phyloP scores from a whole-genome alignment of 2,329 filamentous ascomycete genomes.

The Colletotrichum sp. region DNA sequence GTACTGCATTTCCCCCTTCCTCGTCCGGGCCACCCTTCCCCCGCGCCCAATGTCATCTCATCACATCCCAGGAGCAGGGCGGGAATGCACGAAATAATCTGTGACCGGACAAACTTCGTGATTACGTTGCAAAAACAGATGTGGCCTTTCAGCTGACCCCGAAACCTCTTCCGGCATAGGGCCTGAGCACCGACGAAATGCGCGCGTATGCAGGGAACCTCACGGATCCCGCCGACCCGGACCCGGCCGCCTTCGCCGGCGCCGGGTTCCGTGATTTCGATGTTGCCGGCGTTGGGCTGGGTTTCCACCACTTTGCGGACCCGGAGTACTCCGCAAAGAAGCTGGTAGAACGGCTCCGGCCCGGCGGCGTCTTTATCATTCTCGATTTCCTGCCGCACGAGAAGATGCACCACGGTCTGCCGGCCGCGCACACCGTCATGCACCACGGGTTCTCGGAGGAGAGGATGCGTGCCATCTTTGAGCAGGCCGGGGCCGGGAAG shows the following conservation, averaged over 20 bases:
- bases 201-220: slow-evolving; percentile 64
- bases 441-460: slow-evolving; percentile 70
- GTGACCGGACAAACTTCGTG: neutral
- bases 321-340: slow-evolving; percentile 62
- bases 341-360: slow-evolving; percentile 65
- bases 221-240: slow-evolving; percentile 45
- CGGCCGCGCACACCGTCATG: slow-evolving; percentile 56
- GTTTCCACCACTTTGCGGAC: slow-evolving; percentile 72
- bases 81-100: neutral
- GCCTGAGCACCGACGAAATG: slow-evolving; percentile 57
- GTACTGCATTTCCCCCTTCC: neutral
- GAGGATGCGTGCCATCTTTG: slow-evolving; percentile 65
- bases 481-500: slow-evolving; percentile 61
- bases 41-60: neutral
- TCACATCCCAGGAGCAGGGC: neutral
- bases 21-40: neutral
- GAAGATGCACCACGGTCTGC: slow-evolving; percentile 24
- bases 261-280: slow-evolving; percentile 74
- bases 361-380: slow-evolving; percentile 71
- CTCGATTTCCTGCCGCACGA: slow-evolving; percentile 69
- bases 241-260: slow-evolving; percentile 61
- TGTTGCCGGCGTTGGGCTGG: slow-evolving; percentile 65
- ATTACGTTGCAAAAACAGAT: neutral
- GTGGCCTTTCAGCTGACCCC: neutral
- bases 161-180: slow-evolving; percentile 35